Evolutionary conservation across 2,329 filamentous ascomycete genomes (phyloP).

Genomic region (Hysterium pulicare): DNA sequence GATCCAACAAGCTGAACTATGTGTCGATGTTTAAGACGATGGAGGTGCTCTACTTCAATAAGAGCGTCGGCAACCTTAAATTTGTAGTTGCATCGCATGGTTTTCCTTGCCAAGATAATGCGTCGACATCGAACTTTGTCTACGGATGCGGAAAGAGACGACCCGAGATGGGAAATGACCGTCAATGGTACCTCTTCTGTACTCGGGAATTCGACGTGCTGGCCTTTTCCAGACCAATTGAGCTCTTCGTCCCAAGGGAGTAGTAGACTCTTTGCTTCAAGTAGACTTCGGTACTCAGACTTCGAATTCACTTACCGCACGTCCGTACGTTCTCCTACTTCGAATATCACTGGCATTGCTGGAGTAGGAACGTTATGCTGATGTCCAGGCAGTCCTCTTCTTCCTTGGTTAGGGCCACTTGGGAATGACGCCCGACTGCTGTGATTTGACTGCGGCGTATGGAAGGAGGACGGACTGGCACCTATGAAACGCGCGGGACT

Average conservation of each 20-base stretch:
- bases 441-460: no score
- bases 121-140: conserved; percentile 16
- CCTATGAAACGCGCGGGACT: no score
- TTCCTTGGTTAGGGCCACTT: no score
- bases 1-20: conserved; percentile 18
- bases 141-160: conserved; percentile 8
- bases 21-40: conserved; percentile 14
- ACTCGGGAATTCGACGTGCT: conserved; percentile 15
- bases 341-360: no score
- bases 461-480: no score
- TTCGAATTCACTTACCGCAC: no score
- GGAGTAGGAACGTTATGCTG: no score
- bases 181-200: conserved; percentile 11
- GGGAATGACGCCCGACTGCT: no score
- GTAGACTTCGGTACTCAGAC: neutral
- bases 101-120: conserved; percentile 16
- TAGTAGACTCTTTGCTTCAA: neutral
- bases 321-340: no score
- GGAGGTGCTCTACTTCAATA: conserved; percentile 15
- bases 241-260: neutral
- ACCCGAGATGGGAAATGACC: conserved; percentile 6
- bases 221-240: conserved; percentile 22
- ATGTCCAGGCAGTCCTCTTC: no score
- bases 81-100: conserved; percentile 11
- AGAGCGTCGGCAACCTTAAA: conserved; percentile 9